Conservation (phyloP, 2,329 filamentous ascomycete species). For the Stemphylium beticola region DNA sequence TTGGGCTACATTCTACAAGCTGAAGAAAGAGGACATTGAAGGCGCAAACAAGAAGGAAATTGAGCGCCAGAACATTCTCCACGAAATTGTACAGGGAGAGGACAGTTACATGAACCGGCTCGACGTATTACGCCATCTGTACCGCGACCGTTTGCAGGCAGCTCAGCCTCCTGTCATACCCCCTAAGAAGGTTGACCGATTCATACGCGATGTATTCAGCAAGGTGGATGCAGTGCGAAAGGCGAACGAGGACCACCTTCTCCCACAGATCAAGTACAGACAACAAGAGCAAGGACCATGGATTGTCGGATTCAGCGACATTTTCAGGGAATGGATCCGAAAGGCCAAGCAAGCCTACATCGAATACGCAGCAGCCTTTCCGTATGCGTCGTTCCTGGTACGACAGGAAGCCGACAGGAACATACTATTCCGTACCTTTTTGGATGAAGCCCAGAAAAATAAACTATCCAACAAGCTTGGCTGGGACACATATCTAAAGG, state of each 20-base stretch:
- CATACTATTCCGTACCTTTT: conserved; percentile 81
- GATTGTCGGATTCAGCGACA: conserved; percentile 91
- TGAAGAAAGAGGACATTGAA: conserved; percentile 78
- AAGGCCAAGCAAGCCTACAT: conserved; percentile 90
- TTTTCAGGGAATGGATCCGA: conserved; percentile 97
- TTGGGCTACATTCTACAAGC: conserved; percentile 87
- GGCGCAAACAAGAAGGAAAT: conserved; percentile 82
- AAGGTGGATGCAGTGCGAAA: conserved; percentile 86
- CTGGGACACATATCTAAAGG: conserved; percentile 94
- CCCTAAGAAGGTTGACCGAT: conserved; percentile 77
- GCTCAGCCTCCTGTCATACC: conserved; percentile 82
- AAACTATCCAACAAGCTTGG: conserved; percentile 81
- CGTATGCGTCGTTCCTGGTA: conserved; percentile 80
- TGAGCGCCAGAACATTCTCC: conserved; percentile 89
- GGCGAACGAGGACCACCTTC: conserved; percentile 89
- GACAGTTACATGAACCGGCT: conserved; percentile 89
- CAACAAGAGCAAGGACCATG: conserved; percentile 97
- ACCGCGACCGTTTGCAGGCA: conserved; percentile 77
- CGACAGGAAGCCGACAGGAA: conserved; percentile 86
- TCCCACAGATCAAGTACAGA: conserved; percentile 93
- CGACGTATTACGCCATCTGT: conserved; percentile 82
- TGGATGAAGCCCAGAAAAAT: conserved; percentile 80
- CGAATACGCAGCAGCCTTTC: conserved; percentile 88
- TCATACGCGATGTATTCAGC: conserved; percentile 86
- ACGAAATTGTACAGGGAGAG: conserved; percentile 94